Base-by-base conservation (phyloP, 177 flowering plant genomes). In the Vitis hybrid region DNA sequence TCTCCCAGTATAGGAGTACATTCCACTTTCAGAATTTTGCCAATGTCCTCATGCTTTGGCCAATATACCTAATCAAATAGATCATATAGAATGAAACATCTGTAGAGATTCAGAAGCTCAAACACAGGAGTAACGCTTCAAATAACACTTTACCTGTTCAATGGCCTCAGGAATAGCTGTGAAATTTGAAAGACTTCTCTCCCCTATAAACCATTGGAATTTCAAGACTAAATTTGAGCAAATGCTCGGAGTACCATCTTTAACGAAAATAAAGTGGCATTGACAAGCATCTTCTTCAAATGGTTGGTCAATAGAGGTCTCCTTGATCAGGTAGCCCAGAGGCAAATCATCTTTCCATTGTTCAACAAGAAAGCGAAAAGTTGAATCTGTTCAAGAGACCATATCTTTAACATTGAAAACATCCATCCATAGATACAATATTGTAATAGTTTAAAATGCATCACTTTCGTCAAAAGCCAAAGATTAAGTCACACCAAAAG, bases 181-280 rank as follows among this genome's bases (percentile, higher is more conserved):
- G 77, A 95, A 96, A 75, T 81, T 82, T 64, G 93, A 83, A 68
- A 83, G 84, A 61, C 87, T 80, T 81, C 78, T 89, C 52, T 85
- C 94, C 73, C 95, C 99, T 4, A 90, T 51, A 78, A 80, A 87
- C 99, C 99, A 96, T 70, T 91, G 97, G 78, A 88, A 96, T 68
- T 82, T 88, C 52, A 93, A 81, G 55, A 79, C 80, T 68, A 96
- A 72, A 50, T 84, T 86, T 49, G 85, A 75, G 72, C 87, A 88
- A 74, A 34, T 72, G 66, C 68, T 72, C 52, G 66, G 60, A 26
- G 80, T 70, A 66, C 78, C 77, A 48, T 92, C 98, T 71, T 82
- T 82, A 12, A 75, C 80, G 77, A 96, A 89, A 65, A 72, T 56
- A 75, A 96, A 93, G 79, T 89, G 95, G 79, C 97, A 93, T 73